Base-by-base conservation (phyloP, 2,329 filamentous ascomycete species). In the Ophiostoma montium region DNA sequence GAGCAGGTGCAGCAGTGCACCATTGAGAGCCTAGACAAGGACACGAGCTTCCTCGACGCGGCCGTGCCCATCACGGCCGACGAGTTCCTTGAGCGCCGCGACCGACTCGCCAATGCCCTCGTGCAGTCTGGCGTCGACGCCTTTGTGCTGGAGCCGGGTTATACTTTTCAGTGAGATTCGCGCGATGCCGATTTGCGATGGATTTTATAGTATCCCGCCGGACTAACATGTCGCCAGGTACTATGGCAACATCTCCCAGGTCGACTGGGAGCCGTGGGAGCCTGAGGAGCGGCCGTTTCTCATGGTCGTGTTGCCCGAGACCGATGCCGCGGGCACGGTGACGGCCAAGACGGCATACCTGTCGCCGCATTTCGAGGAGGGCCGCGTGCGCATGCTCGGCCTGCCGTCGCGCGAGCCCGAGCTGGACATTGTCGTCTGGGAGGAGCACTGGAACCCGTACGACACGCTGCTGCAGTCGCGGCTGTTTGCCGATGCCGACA, bases 181-280 rank as follows among this genome's bases (percentile, higher is more conserved):
- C n/a, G n/a, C n/a, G n/a, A n/a, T n/a, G n/a, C 23, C 23, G 5
- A 27, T 27, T 27, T 8, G 23, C n/a, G n/a, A n/a, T n/a, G n/a
- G n/a, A n/a, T 27, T 27, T 8, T 27, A 27, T 27, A 4, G 23
- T 27, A 5, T 5, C 23, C 23, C 23, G 5, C 23, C 23, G 23
- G 5, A 4, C 23, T 27, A 27, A 27, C 23, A 8, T 8, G 23
- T 27, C 8, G 23, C 5, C 23, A 27, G 23, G 8, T 27, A 44
- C 42, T 44, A 44, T 12, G 42, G 42, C 27, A 44, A 44, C 42
- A 44, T 44, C 42, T 44, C 42, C 23, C 42, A 44, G 16, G 42
- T 44, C 16, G 42, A 44, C 42, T 44, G 42, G 42, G 42, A 44
- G 42, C 42, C 42, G n/a, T 44, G 42, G 42, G 42, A 44, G 42